Conservation (phyloP, 1,284 basidiomycete species). For the Meira miltonrushii region DNA sequence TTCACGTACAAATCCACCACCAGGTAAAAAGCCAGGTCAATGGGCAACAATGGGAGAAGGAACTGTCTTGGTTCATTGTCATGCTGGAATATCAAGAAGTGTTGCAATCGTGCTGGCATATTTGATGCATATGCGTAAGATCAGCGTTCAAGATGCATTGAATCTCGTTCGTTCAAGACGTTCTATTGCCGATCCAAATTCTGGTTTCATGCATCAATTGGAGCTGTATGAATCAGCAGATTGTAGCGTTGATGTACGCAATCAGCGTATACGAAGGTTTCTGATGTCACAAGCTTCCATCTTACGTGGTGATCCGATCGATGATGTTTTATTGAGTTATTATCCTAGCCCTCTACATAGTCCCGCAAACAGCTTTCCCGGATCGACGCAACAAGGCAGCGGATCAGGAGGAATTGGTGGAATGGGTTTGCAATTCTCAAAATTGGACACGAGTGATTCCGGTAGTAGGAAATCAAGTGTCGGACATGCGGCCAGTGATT, state of each 20-base stretch:
- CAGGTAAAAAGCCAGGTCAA: conserved; percentile 20
- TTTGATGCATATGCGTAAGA: conserved; percentile 47
- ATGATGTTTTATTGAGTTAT: conserved; percentile 51
- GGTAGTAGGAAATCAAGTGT: neutral
- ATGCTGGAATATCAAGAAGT: conserved; percentile 52
- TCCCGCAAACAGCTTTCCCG: conserved; percentile 6
- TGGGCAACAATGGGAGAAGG: conserved; percentile 35
- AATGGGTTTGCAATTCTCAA: neutral
- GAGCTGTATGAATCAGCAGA: conserved; percentile 51
- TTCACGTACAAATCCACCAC: neutral
- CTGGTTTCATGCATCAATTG: conserved; percentile 52
- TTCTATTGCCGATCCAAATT: conserved; percentile 45
- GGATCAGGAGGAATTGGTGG: neutral
- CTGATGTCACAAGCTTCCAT: conserved; percentile 51
- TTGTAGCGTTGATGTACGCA: conserved; percentile 51
- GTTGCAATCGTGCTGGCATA: conserved; percentile 51
- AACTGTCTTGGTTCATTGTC: conserved; percentile 54
- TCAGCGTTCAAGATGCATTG: conserved; percentile 48
- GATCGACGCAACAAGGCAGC: neutral
- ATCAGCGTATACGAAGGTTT: conserved; percentile 50
- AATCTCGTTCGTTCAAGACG: conserved; percentile 39
- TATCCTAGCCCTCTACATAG: conserved; percentile 48
- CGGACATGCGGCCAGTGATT: neutral
- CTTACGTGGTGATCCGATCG: conserved; percentile 32
- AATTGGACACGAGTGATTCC: neutral